Base-by-base conservation (phyloP, 169 alveolate genomes). In the Plasmodium cynomolgi region DNA sequence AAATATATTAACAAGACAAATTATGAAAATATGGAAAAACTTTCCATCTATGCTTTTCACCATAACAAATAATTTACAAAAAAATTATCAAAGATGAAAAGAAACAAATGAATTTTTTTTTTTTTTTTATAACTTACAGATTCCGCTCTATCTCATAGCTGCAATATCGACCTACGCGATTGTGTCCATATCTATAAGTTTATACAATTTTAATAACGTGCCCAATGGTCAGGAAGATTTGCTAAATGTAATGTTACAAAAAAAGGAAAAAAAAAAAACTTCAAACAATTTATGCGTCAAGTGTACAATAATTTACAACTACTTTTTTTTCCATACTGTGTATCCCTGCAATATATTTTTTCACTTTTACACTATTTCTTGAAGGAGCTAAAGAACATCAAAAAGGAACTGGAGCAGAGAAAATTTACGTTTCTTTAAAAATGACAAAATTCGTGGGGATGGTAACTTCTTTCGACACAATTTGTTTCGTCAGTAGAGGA, bases 71-170 rank as follows among this genome's bases (percentile, higher is more conserved):
- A 29, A 58, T 29, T 73, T 23, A 73, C 11, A 31, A 44, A 37
- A 73, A 72, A 84, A 44, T 50, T 81, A 73, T 20, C 62, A 85
- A 34, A 83, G 50, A 83, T 11, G 41, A 75, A 47, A 62, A 29
- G 11, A 44, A 72, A 5, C 26, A 34, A 47, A 44, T 81, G 20
- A 81, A 8, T 83, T 62, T 33, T 68, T 26, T 39, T 58, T 56
- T 75, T 79, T 77, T 88, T 86, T 88, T 80, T 81, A 58, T 23
- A 80, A 56, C 83, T 79, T 88, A 68, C 54, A 88, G 94, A 88
- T 88, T 37, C 94, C 94, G 15, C 37, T 80, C 26, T 88, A 88
- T 39, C 83, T 88, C 47, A 41, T 88, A 79, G 34, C 29, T 81
- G 68, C 75, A 7, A 58, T 88, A 37, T 47, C 77, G 20, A 9